Base-by-base conservation (phyloP, 2,329 filamentous ascomycete species). In the Plenodomus tracheiphilus region DNA sequence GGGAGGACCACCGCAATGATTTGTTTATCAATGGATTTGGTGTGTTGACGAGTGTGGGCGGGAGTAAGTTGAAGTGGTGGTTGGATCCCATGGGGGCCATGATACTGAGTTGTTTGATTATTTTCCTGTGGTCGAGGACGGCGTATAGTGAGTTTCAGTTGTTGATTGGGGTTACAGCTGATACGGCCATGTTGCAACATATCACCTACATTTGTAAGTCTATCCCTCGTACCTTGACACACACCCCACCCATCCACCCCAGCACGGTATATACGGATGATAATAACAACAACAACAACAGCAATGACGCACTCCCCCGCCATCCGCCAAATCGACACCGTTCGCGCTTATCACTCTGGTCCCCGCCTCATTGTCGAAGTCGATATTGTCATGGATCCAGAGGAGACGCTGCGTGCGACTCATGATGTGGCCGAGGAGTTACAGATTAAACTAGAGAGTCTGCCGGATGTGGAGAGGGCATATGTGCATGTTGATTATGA, bases 401-500 rank as follows among this genome's bases (percentile, higher is more conserved):
- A 84, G 1, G 82, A 86, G 46, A 84, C 85, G 2, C 81, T 99
- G 15, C 80, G 83, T 54, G 85, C 86, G 43, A 94, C 91, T 0
- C 94, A 99, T 71, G 94, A 99, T 66, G 84, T 97, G 11, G 93
- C 94, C 0, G 94, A 99, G 74, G 91, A 88, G 63, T 79, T 99
- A 62, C 94, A 99, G 79, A 88, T 88, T 54, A 97, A 97, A 77
- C 79, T 97, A 2, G 94, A 99, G 80, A 89, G 86, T 47, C 74
- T 99, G 55, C 93, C 94, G 0, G 87, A 96, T 68, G 86, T 97
- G 9, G 94, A 97, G 80, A 79, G 94, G 50, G 91, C 91, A 0
- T 97, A 97, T 69, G 94, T 97, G 17, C 94, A 99, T 71, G 92
- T 97, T 16, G 94, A 99, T 72, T 97, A 95, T 64, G 94, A 97